A percentile compares a stretch with the other conserved stretches of the same genome.
phyloP scores from a whole-genome alignment of 371 early-diverging fungal species.

The Blakeslea trispora region DNA sequence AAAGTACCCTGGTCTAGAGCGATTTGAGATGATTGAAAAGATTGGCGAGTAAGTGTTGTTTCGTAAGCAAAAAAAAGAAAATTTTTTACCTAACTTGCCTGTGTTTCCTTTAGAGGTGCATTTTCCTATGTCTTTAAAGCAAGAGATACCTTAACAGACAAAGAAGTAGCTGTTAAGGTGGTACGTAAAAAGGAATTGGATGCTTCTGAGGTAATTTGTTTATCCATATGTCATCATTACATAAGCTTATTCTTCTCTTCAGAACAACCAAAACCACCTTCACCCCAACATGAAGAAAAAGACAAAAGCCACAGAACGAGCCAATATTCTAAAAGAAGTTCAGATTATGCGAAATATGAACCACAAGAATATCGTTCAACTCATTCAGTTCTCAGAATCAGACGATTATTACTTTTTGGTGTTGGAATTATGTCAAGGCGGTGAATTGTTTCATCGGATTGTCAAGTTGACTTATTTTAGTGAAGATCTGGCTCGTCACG shows the following conservation, averaged over 20 bases:
- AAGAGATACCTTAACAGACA: slow-evolving; percentile 52
- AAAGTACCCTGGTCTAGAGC: slow-evolving; percentile 58
- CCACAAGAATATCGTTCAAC: slow-evolving; percentile 80
- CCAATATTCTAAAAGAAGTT: slow-evolving; percentile 85
- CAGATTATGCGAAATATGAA: slow-evolving; percentile 81
- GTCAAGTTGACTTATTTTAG: slow-evolving; percentile 81
- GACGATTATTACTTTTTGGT: slow-evolving; percentile 73
- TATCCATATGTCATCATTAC: background rate
- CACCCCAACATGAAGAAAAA: slow-evolving; percentile 48
- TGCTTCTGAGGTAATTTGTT: slow-evolving; percentile 48
- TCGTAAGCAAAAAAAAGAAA: too few relatives aligned
- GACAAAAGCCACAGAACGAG: slow-evolving; percentile 52
- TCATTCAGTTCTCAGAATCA: slow-evolving; percentile 71
- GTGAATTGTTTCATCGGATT: slow-evolving; percentile 87
- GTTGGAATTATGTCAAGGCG: slow-evolving; percentile 83
- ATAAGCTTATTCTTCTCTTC: slow-evolving; percentile 16
- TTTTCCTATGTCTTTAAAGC: slow-evolving; percentile 81
- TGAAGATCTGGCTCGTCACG: slow-evolving; percentile 76
- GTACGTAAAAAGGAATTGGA: slow-evolving; percentile 66
- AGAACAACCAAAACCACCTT: slow-evolving; percentile 33
- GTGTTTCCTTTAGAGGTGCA: slow-evolving; percentile 61
- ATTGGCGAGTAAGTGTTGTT: slow-evolving; percentile 70
- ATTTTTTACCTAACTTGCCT: too few relatives aligned
- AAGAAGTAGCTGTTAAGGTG: slow-evolving; percentile 82
- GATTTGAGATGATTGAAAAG: slow-evolving; percentile 60